phyloP scores from a whole-genome alignment of 106 monocot species.

The Apostasia shenzhenica region DNA sequence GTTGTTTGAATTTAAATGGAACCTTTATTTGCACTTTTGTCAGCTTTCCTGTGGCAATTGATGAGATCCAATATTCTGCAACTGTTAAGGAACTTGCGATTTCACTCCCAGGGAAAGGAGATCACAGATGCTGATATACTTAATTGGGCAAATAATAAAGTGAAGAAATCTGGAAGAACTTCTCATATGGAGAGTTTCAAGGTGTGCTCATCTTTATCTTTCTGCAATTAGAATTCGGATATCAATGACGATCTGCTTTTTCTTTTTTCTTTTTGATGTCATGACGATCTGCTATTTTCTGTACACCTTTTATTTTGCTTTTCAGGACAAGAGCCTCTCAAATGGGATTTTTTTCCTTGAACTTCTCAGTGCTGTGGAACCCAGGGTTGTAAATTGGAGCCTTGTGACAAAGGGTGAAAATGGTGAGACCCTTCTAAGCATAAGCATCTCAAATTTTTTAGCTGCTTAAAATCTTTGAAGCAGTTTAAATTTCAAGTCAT shows the following conservation, averaged over 20 bases:
- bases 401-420: conserved; percentile 59
- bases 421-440: conserved; percentile 14
- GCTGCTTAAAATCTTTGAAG: no score
- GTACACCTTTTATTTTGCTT: background rate
- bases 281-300: background rate
- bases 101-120: conserved; percentile 78
- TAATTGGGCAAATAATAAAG: conserved; percentile 88
- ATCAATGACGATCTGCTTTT: no score
- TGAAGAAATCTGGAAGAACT: conserved; percentile 54
- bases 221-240: no score
- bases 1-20: no score
- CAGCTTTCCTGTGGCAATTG: conserved; percentile 94
- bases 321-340: conserved; percentile 47
- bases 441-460: no score
- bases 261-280: no score
- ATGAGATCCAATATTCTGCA: conserved; percentile 96
- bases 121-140: conserved; percentile 87
- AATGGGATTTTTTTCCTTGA: conserved; percentile 67
- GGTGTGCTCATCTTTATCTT: conserved; percentile 23
- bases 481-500: no score
- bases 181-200: conserved; percentile 88
- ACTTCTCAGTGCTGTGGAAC: conserved; percentile 57
- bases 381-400: conserved; percentile 65
- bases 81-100: conserved; percentile 83
- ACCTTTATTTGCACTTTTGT: conserved; percentile 7